Base-by-base conservation (phyloP, 345 rosid genomes). In the Brassica juncea region DNA sequence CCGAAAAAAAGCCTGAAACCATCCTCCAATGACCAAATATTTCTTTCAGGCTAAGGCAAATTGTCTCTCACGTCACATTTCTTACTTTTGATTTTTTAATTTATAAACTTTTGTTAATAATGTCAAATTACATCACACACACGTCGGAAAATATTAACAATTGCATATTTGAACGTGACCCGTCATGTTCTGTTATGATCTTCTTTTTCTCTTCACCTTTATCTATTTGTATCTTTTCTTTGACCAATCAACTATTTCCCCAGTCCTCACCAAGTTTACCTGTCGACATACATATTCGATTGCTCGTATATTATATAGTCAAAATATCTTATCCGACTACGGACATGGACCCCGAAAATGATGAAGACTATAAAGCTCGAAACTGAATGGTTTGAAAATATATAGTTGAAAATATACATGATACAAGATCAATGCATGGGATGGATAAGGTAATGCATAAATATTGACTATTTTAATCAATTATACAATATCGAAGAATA, bases 21-120 rank as follows among this genome's bases (percentile, higher is more conserved):
- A 12, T 49, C 55, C 54, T 78, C 81, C 77, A 66, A 57, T 72
- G 27, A 72, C 72, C 70, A 47, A 32, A 47, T 79, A 27, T 79
- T 68, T 68, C 78, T 79, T 79, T 73, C 28, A 73, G 59, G 74
- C 16, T 60, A 79, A 79, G 82, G 74, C 74, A 79, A 73, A 49
- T 44, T 39, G 67, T 71, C 32, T 62, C 63, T 42, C 39, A 60
- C 73, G 44, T 72, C 72, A 66, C 35, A 32, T 67, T 72, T 79
- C 65, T 62, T 14, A 73, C 34, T 31, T 68, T 28, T 21, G 11
- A 0, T 64, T 62, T 5, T 65, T 2, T 63, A 14, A 7, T 64
- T 4, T n/a, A 10, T 52, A 11, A 8, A 44, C 9, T 15, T 78
- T 62, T 44, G 37, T 34, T 31, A 39, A 57, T 72, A 49, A n/a